A percentile compares a stretch with the other conserved stretches of the same genome.
phyloP scores from a whole-genome alignment of 192 early-diverging fungal genomes.

The Chytriomyces sp. region DNA sequence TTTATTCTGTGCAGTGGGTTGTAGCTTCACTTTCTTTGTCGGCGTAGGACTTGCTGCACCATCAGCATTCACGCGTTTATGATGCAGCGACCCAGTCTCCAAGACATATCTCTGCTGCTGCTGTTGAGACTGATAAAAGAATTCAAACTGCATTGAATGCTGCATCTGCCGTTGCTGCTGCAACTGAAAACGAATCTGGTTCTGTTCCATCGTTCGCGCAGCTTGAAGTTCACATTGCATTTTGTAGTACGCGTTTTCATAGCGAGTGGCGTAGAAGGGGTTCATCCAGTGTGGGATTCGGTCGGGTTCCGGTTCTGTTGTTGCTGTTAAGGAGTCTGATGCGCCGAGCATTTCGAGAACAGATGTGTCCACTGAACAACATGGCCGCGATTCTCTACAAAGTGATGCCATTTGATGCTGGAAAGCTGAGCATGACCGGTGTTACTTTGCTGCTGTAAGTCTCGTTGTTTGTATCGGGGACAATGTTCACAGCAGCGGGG shows the following conservation, averaged over 20 bases:
- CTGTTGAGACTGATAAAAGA: not conserved
- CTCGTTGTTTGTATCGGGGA: not conserved
- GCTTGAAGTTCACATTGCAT: not conserved
- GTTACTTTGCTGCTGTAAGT: not conserved
- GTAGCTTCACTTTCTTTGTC: not conserved
- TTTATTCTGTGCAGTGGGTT: too few relatives aligned
- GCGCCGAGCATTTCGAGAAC: conserved; percentile 20
- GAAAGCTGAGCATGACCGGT: not conserved
- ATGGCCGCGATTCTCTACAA: not conserved
- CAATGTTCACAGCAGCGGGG: not conserved
- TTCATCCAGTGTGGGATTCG: not conserved
- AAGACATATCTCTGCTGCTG: not conserved
- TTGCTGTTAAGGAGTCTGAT: not conserved
- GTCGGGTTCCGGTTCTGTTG: conserved; percentile 1
- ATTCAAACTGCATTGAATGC: not conserved
- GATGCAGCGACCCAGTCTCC: not conserved
- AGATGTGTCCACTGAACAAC: conserved; percentile 19
- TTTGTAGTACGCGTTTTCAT: conserved; percentile 2
- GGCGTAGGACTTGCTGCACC: not conserved
- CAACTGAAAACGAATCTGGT: not conserved
- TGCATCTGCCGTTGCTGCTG: not conserved
- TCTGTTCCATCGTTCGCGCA: not conserved
- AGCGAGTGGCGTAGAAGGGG: not conserved
- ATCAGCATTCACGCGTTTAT: not conserved
- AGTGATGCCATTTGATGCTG: not conserved